Conservation (phyloP, 2,329 filamentous ascomycete species). For the Rugonectria rugulosa region DNA sequence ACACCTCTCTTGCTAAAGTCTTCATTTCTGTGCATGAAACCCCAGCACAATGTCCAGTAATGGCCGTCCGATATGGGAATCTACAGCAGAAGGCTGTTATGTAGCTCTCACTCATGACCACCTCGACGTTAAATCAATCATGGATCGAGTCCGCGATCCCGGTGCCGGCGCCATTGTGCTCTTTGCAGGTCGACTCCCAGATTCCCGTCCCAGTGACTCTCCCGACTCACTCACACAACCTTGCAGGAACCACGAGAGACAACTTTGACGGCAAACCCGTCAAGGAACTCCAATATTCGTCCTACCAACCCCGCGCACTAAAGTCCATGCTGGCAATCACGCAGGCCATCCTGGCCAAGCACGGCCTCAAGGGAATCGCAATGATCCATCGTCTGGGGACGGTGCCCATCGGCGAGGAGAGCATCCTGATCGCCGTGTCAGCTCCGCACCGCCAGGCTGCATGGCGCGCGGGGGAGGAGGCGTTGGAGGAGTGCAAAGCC, state of each 20-base stretch:
- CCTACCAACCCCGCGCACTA: conserved; percentile 76
- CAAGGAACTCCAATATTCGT: conserved; percentile 76
- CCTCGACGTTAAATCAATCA: conserved; percentile 64
- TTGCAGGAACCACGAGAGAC: conserved; percentile 76
- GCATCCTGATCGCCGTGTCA: conserved; percentile 87
- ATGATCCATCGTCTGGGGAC: conserved; percentile 86
- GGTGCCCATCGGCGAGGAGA: conserved; percentile 92
- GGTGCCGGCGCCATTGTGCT: conserved; percentile 79
- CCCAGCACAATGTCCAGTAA: conserved; percentile 14
- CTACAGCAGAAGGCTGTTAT: conserved; percentile 62
- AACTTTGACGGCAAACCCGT: conserved; percentile 76
- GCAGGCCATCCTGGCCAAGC: conserved; percentile 61
- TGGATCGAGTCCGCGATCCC: conserved; percentile 74
- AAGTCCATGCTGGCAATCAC: conserved; percentile 73
- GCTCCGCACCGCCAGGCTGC: conserved; percentile 83
- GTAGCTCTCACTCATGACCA: conserved; percentile 72
- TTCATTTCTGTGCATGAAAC: too few relatives aligned
- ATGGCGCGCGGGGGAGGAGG: conserved; percentile 89
- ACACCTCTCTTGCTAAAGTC: too few relatives aligned
- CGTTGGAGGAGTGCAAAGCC: conserved; percentile 84
- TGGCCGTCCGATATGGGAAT: conserved; percentile 46
- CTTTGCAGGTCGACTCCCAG: conserved; percentile 69
- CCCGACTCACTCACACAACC: conserved; percentile 20
- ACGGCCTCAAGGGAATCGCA: conserved; percentile 75
- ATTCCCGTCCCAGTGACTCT: neutral